Percentiles rank a stretch among this genome's conserved stretches.
Evolutionary conservation across 345 rosid species (phyloP).

Genomic region (Anacardium occidentale): DNA sequence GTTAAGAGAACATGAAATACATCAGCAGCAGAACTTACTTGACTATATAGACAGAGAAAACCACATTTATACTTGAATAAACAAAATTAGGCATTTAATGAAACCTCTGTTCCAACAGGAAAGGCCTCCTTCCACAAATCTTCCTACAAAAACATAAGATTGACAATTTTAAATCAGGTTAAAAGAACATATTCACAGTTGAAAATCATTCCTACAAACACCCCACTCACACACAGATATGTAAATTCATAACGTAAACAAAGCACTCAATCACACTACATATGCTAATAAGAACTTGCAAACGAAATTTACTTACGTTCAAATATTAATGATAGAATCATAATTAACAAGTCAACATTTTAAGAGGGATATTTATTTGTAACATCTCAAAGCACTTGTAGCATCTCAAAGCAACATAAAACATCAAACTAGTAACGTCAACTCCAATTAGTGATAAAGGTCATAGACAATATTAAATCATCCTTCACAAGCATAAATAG

Average conservation of each 20-base stretch:
- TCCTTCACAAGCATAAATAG: too few species aligned
- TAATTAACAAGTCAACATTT: too few species aligned
- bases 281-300: background rate
- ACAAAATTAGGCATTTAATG: slow-evolving; percentile 2
- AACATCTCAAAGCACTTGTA: too few species aligned
- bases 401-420: too few species aligned
- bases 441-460: too few species aligned
- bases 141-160: slow-evolving; percentile 50
- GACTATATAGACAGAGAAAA: background rate
- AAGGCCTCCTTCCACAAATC: slow-evolving; percentile 81
- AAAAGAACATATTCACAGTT: background rate
- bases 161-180: slow-evolving; percentile 15
- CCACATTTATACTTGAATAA: background rate
- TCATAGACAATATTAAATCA: too few species aligned
- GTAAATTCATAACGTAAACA: background rate
- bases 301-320: background rate
- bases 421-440: too few species aligned
- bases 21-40: slow-evolving; percentile 16
- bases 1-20: slow-evolving; percentile 18
- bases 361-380: too few species aligned
- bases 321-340: too few species aligned
- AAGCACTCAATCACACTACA: background rate
- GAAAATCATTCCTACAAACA: background rate
- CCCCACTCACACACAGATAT: background rate
- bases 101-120: slow-evolving; percentile 96